Percentiles rank a stretch among this genome's conserved stretches.
These are phyloP conservation scores for Dactylonectria estremocensis DNA, from an alignment of 2,329 filamentous ascomycete genomes.

Conservation along the genomic window DNA sequence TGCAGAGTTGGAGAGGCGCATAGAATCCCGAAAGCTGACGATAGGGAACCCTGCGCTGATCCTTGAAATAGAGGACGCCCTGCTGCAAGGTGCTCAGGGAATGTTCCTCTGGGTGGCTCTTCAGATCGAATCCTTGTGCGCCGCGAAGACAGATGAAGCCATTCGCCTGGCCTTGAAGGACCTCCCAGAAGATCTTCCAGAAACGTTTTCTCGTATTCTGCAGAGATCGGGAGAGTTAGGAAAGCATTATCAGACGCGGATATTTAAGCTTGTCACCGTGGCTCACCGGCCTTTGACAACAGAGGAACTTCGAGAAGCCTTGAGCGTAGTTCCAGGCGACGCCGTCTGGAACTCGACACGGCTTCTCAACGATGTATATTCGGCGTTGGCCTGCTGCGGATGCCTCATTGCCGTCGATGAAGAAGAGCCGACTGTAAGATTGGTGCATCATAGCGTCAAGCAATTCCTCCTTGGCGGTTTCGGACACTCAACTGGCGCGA, in stretches of 20 bases:
- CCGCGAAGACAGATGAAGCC: slow-evolving; percentile 52
- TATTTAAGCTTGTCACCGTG: slow-evolving; percentile 51
- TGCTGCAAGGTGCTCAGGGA: too few relatives aligned
- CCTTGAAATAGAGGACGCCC: slow-evolving; percentile 38
- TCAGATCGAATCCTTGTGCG: slow-evolving; percentile 54
- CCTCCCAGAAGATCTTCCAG: slow-evolving; percentile 50
- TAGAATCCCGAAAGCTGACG: slow-evolving; percentile 8
- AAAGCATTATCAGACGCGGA: slow-evolving; percentile 42
- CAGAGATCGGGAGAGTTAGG: slow-evolving; percentile 28
- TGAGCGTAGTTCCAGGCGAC: slow-evolving; percentile 55
- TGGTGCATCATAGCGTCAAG: slow-evolving; percentile 55
- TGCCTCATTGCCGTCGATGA: slow-evolving; percentile 54
- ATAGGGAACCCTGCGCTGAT: slow-evolving; percentile 37
- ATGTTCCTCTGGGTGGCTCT: slow-evolving; percentile 56
- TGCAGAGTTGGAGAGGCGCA: slow-evolving; percentile 26
- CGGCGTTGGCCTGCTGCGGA: slow-evolving; percentile 51
- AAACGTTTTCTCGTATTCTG: slow-evolving; percentile 53
- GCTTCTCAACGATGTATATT: slow-evolving; percentile 46
- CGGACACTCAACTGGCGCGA: too few relatives aligned
- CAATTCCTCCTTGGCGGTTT: slow-evolving; percentile 49
- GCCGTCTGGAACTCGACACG: slow-evolving; percentile 40
- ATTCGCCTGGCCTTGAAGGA: slow-evolving; percentile 52
- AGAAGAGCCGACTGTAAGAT: slow-evolving; percentile 49
- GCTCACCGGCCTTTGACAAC: slow-evolving; percentile 50
- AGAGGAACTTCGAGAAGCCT: slow-evolving; percentile 56